These are phyloP conservation scores for Backusella liffmaniae DNA, from an alignment of 192 early-diverging fungal genomes.

Conservation along the genomic window DNA sequence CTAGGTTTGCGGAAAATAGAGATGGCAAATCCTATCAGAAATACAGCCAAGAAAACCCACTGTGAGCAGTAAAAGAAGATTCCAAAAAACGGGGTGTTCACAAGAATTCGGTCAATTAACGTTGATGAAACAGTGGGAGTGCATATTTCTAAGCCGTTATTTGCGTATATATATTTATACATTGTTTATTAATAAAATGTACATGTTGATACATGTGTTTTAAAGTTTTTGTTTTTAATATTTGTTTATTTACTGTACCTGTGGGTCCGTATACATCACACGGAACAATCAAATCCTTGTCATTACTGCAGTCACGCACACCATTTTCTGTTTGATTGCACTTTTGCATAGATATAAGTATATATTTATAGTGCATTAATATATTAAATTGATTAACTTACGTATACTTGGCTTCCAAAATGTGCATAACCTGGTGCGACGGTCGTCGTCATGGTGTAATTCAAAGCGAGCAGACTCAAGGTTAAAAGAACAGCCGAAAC, in stretches of 20 bases:
- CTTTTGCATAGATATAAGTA: slow-evolving; percentile 23
- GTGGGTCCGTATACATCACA: slow-evolving; percentile 55
- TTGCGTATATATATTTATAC: neutral
- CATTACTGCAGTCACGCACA: slow-evolving; percentile 44
- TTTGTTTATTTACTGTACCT: slow-evolving; percentile 23
- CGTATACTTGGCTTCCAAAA: slow-evolving; percentile 62
- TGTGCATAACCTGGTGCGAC: slow-evolving; percentile 61
- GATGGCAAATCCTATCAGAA: slow-evolving; percentile 39
- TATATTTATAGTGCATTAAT: neutral
- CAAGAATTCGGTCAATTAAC: slow-evolving; percentile 42
- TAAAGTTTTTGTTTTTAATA: neutral
- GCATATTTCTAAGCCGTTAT: slow-evolving; percentile 43
- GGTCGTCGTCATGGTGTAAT: slow-evolving; percentile 52
- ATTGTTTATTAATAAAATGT: neutral
- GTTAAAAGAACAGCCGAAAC: slow-evolving; percentile 47
- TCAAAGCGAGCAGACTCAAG: slow-evolving; percentile 53
- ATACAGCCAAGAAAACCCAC: slow-evolving; percentile 50
- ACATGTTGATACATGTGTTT: neutral
- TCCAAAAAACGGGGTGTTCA: slow-evolving; percentile 55
- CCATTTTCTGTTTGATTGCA: slow-evolving; percentile 49
- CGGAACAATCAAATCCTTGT: slow-evolving; percentile 50
- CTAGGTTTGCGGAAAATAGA: neutral
- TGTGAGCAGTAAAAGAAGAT: slow-evolving; percentile 53
- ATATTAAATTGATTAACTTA: slow-evolving; percentile 25
- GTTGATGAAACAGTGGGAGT: slow-evolving; percentile 56